Conservation (phyloP, 148 eudicot genomes). For the Rhododendron ferrugineum region DNA sequence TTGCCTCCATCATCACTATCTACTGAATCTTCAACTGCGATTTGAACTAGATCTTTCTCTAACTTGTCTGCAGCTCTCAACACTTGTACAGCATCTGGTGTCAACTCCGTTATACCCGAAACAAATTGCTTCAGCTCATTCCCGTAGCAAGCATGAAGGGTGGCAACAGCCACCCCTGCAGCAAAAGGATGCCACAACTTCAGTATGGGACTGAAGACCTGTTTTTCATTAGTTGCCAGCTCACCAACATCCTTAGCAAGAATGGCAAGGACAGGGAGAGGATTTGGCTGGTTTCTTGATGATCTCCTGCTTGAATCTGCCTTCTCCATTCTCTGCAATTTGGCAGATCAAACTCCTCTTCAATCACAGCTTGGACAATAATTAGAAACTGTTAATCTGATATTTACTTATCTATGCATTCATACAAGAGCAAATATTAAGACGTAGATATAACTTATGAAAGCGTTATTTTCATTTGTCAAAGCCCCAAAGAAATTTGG, state of each 20-base stretch:
- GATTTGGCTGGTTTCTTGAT: conserved; percentile 78
- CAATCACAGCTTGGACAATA: conserved; percentile 1
- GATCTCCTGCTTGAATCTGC: conserved; percentile 96
- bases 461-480: neutral
- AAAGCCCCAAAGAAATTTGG: neutral
- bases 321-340: conserved; percentile 88
- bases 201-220: conserved; percentile 76
- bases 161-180: conserved; percentile 97
- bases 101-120: conserved; percentile 72
- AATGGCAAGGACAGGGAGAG: conserved; percentile 88
- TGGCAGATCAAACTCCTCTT: conserved; percentile 11
- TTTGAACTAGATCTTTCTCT: conserved; percentile 90
- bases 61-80: conserved; percentile 91
- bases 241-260: conserved; percentile 94
- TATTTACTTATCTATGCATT: neutral
- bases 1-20: conserved; percentile 98
- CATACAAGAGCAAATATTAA: neutral
- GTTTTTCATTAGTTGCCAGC: conserved; percentile 78
- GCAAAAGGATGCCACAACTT: conserved; percentile 97
- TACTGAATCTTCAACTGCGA: conserved; percentile 98
- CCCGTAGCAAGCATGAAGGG: conserved; percentile 94
- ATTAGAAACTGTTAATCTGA: neutral
- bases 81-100: conserved; percentile 90
- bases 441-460: neutral
- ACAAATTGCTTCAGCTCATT: conserved; percentile 90